Conservation (phyloP, 345 rosid species). For the Gossypium longicalyx region DNA sequence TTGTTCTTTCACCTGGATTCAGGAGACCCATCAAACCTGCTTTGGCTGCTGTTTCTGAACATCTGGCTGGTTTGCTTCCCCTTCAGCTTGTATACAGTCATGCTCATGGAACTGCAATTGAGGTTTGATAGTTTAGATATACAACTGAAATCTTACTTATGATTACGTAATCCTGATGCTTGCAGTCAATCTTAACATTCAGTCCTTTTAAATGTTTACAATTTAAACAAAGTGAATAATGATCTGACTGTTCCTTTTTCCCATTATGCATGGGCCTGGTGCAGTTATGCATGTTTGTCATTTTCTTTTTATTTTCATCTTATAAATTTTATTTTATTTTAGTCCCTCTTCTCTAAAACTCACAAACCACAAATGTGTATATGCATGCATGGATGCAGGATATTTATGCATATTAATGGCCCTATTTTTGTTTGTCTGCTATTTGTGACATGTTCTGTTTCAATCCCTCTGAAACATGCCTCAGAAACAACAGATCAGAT, state of each 20-base stretch:
- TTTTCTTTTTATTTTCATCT: no score
- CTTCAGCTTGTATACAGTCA: slow-evolving; percentile 93
- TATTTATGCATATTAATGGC: no score
- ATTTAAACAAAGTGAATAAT: neutral
- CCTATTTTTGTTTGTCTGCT: neutral
- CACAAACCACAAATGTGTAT: no score
- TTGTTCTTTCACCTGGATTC: slow-evolving; percentile 9
- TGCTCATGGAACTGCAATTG: slow-evolving; percentile 92
- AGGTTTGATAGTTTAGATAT: slow-evolving; percentile 42
- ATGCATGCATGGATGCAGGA: no score
- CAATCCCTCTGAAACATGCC: neutral
- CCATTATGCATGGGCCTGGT: neutral
- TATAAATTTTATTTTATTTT: no score
- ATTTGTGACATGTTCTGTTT: neutral
- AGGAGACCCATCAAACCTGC: slow-evolving; percentile 93
- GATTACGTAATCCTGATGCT: neutral
- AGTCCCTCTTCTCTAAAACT: no score
- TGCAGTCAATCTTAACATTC: neutral
- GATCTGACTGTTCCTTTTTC: neutral
- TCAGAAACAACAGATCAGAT: neutral
- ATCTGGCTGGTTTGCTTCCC: slow-evolving; percentile 94
- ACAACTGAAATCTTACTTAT: neutral
- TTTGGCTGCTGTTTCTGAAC: slow-evolving; percentile 87
- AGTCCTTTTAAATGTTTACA: neutral
- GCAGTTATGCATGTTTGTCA: neutral